Evolutionary conservation across 164 flowering plant species (phyloP), one percentile per base, ranked within the genome.

Genomic region (Malania oleifera): DNA sequence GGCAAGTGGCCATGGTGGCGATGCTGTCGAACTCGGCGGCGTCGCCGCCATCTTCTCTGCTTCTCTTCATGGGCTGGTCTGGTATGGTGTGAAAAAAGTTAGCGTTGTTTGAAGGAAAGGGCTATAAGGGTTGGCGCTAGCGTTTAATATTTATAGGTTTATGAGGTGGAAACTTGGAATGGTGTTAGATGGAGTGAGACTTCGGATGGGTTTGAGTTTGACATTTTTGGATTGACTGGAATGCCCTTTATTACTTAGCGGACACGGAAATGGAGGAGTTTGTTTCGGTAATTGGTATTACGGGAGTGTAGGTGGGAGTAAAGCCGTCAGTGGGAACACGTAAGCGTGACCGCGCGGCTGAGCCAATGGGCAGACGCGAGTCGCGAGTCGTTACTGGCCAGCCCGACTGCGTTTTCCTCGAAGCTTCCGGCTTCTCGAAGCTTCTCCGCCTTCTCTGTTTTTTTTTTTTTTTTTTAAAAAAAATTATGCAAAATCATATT

Each of bases 1-100:
- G 65, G 64, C 77, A 86, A 27, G 75, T 78, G 0, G 91, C 91
- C 79, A 82, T 80, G 77, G 70, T 66, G 44, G 44, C 27, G 12
- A 69, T 17, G 67, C 60, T 62, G 11, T 77, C 72, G 7, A 59
- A 23, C 22, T 75, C 74, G 39, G n/a, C n/a, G n/a, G n/a, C n/a
- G n/a, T n/a, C n/a, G n/a, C n/a, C n/a, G n/a, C 39, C 66, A 17
- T 57, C 76, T 27, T 28, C 65, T 45, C 71, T 60, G 24, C 47
- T 57, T 70, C 83, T 80, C 74, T 75, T 81, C 77, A 77, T 72
- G 52, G 29, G 22, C 12, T 14, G 48, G 48, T 44, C 5, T 44
- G 48, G 48, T 44, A 17, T 14, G 48, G 5, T 17, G 48, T 4
- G 48, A 14, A 3, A n/a, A 15, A 20, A 13, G 39, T 35, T 23